Evolutionary conservation across 116 monocot species (phyloP), one percentile per base, ranked within the genome.

Genomic region (Iris pallida): DNA sequence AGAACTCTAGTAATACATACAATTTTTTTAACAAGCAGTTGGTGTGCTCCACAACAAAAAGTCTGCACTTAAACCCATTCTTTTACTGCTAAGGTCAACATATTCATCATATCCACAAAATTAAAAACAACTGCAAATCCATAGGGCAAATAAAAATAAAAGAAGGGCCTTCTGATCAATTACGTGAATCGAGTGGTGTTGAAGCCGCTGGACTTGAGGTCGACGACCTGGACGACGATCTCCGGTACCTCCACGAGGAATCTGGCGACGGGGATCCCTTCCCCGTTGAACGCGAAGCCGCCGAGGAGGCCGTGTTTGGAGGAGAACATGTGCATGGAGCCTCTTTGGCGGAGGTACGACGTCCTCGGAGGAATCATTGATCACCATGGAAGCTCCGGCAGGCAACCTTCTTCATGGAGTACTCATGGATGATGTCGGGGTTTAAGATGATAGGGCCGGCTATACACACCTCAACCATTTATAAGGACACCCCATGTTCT

Each of bases 281-380:
- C 94, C 3, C 94, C 94, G 44, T 90, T 94, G 63, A 94, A 94
- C 19, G 90, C 94, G 55, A 94, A 96, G 6, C 95, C 95, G 0
- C 95, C 95, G 10, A 96, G 73, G 53, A 96, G 15, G 63, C 85
- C 85, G 68, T 88, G 85, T 7, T 78, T 74, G 18, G 53, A 64
- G 54, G 94, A 94, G 80, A 94, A 94, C 90, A 96, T 91, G 77
- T 96, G 95, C 95, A 96, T 96, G 56, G 95, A 96, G 0, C 95
- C 95, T 2, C 95, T 92, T 80, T 96, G 95, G 20, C 95, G 92
- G 8, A 91, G 86, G 82, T 92, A 96, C n/a, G n/a, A n/a, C n/a
- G n/a, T n/a, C n/a, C n/a, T n/a, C n/a, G n/a, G n/a, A n/a, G n/a
- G n/a, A 93, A 68, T 89, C 88, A 8, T 89, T 89, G 6, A 89